phyloP scores from a whole-genome alignment of 1,284 basidiomycete species.

The Austroboletus rostrupii region DNA sequence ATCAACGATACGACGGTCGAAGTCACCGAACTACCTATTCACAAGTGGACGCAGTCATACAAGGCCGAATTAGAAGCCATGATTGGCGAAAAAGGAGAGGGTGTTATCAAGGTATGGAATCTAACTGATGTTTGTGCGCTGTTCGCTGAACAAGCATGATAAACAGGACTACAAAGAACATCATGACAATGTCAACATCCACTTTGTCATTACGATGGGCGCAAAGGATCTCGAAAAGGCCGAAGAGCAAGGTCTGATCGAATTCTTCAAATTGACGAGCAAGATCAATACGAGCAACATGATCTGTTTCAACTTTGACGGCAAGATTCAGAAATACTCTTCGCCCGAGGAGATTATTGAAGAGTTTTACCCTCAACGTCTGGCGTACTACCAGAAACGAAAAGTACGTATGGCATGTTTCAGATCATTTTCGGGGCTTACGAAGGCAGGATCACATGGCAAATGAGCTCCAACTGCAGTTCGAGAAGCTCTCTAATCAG shows the following conservation, averaged over 20 bases:
- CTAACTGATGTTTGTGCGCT: background rate
- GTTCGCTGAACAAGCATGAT: background rate
- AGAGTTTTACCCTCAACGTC: constrained; percentile 88
- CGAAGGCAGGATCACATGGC: constrained; percentile 74
- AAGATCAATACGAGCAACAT: constrained; percentile 93
- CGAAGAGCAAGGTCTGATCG: constrained; percentile 83
- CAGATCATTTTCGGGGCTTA: background rate
- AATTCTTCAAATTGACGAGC: constrained; percentile 87
- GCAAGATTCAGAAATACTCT: constrained; percentile 94
- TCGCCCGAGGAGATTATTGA: constrained; percentile 90
- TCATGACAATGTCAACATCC: constrained; percentile 90
- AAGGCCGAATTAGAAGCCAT: constrained; percentile 87
- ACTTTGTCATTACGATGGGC: constrained; percentile 84
- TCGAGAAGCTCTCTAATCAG: constrained; percentile 91
- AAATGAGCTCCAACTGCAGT: constrained; percentile 77
- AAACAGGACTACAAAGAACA: constrained; percentile 91
- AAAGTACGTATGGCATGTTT: constrained; percentile 57
- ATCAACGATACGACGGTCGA: constrained; percentile 86
- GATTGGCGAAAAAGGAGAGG: constrained; percentile 70
- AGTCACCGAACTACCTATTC: constrained; percentile 94
- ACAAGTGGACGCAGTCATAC: constrained; percentile 92
- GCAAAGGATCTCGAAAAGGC: constrained; percentile 84
- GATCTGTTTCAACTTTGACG: constrained; percentile 96
- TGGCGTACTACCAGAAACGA: constrained; percentile 91
- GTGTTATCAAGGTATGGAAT: constrained; percentile 55